Conservation (phyloP, 1,284 basidiomycete genomes). For the Mycena sp. region DNA sequence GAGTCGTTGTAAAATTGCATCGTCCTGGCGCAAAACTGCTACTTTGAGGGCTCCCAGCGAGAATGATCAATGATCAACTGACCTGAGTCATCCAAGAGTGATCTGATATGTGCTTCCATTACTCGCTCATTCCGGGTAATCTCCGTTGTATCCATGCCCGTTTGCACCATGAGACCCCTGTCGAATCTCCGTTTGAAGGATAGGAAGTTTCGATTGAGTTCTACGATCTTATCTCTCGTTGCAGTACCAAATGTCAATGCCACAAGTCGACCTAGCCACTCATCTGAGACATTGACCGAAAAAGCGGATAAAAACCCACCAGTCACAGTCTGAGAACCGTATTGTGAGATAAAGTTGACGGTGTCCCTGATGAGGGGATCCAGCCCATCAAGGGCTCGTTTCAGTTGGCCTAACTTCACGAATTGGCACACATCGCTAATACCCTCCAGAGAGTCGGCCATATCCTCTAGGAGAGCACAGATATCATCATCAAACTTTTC, state of each 20-base stretch:
- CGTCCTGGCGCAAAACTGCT: not conserved
- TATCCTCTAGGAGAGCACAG: constrained; percentile 30
- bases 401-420: constrained; percentile 33
- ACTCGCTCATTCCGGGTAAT: too few relatives aligned
- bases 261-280: not conserved
- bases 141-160: constrained; percentile 1
- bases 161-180: constrained; percentile 1
- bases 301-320: not conserved
- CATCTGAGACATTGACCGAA: not conserved
- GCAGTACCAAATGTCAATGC: not conserved
- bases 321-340: constrained; percentile 10
- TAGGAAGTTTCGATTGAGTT: not conserved
- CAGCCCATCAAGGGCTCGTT: constrained; percentile 35
- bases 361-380: constrained; percentile 36
- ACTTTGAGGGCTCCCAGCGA: too few relatives aligned
- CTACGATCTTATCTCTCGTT: constrained; percentile 3
- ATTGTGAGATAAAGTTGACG: constrained; percentile 35
- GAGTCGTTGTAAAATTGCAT: not conserved
- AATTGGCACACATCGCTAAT: constrained; percentile 38
- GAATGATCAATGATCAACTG: too few relatives aligned
- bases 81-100: too few relatives aligned
- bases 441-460: constrained; percentile 34
- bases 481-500: constrained; percentile 31
- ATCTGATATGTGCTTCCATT: not conserved
- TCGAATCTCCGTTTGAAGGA: constrained; percentile 5